Conservation (phyloP, 2,329 filamentous ascomycete species). For the Talaromyces sp. region DNA sequence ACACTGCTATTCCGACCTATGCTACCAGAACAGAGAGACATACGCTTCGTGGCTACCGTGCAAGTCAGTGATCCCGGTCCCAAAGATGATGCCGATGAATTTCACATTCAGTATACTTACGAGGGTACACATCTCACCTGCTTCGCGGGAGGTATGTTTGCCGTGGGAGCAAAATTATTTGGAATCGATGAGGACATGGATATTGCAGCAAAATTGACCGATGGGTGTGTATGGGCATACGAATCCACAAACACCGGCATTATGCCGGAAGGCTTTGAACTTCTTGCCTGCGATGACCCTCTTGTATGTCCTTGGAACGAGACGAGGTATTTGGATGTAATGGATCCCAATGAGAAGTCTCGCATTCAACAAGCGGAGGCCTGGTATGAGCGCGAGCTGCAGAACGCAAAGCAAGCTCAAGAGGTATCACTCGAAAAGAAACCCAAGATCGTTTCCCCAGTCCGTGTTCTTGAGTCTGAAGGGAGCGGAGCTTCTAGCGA, state of each 20-base stretch:
- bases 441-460: slow-evolving; percentile 1
- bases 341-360: slow-evolving; percentile 36
- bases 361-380: slow-evolving; percentile 27
- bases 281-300: slow-evolving; percentile 49
- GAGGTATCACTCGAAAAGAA: slow-evolving; percentile 7
- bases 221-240: slow-evolving; percentile 64
- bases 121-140: slow-evolving; percentile 59
- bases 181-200: slow-evolving; percentile 52
- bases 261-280: slow-evolving; percentile 59
- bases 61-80: slow-evolving; percentile 22
- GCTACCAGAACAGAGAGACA: slow-evolving; percentile 37
- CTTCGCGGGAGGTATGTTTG: slow-evolving; percentile 62
- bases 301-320: slow-evolving; percentile 54
- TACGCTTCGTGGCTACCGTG: slow-evolving; percentile 41
- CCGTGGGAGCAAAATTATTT: slow-evolving; percentile 58
- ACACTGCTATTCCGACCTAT: slow-evolving; percentile 47
- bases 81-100: slow-evolving; percentile 20
- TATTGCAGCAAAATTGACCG: slow-evolving; percentile 56
- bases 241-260: slow-evolving; percentile 55
- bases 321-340: slow-evolving; percentile 46
- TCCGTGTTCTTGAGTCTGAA: not conserved
- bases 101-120: slow-evolving; percentile 39
- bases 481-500: not conserved
- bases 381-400: slow-evolving; percentile 23
- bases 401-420: slow-evolving; percentile 13